Base-by-base conservation (phyloP, 2,329 filamentous ascomycete genomes). In the Epichloe typhina region DNA sequence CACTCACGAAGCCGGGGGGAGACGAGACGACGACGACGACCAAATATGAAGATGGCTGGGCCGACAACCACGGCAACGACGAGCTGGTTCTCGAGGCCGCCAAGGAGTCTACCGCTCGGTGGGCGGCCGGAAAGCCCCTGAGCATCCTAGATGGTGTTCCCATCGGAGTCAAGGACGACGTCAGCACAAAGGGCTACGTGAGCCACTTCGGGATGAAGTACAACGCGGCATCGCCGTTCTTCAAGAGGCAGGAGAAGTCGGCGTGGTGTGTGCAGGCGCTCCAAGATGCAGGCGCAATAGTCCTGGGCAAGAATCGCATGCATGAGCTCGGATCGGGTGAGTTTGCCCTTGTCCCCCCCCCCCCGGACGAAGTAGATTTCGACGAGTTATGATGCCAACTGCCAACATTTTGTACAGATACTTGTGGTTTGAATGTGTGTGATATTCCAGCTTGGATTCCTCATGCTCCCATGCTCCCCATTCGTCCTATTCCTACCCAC, bases 161-260 rank as follows among this genome's bases (percentile, higher is more conserved):
- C 0, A 77, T 94, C 46, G 85, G 83, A 0, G 79, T 93, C 58
- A 95, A 95, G 68, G 88, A 94, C 61, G 88, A 95, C 60, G 75
- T 83, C 15, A 75, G 84, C 55, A 71, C 89, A 35, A 73, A 79
- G 55, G 87, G 85, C 13, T 90, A 88, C 62, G 75, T 78, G 47
- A 79, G 75, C 55, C 83, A 80, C 49, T 68, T 77, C 46, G 88
- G 85, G 21, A 82, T 83, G 59, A 75, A 69, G 54, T 71, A 82
- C 44, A 74, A 84, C 55, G 75, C 77, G 52, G 76, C 71, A 2
- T 60, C 71, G 39, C 64, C 69, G 3, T 72, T 66, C 56, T 79
- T 74, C 76, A 74, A 58, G 50, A 69, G 75, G 54, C 71, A 61
- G 55, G 71, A 60, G 62, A 67, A 73, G 54, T 86, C 86, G 0